Conservation (phyloP, 768 basidiomycete genomes). For the Sporobolomyces roseus region DNA sequence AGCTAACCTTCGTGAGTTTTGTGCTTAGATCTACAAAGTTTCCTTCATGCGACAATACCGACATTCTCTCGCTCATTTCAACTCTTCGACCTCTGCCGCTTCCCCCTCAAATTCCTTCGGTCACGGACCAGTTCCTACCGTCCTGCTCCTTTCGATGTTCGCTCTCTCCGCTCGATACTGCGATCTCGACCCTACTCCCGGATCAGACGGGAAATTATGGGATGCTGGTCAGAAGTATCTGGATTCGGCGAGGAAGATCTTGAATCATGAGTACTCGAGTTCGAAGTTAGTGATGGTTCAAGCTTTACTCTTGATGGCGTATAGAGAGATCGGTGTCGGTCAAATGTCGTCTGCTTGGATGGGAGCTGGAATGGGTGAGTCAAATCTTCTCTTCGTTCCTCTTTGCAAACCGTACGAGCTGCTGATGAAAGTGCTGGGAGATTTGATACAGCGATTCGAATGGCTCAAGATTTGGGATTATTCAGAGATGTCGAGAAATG, state of each 20-base stretch:
- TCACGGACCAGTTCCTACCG: conserved; percentile 51
- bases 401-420: background rate
- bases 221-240: conserved; percentile 43
- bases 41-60: conserved; percentile 43
- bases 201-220: conserved; percentile 43
- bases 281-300: conserved; percentile 72
- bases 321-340: conserved; percentile 77
- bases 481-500: conserved; percentile 45
- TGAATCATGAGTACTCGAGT: conserved; percentile 61
- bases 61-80: conserved; percentile 34
- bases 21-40: conserved; percentile 34
- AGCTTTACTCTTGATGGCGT: conserved; percentile 73
- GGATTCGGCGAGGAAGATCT: conserved; percentile 39
- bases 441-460: conserved; percentile 69
- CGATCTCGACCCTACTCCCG: conserved; percentile 30
- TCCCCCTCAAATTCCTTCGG: conserved; percentile 26
- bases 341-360: conserved; percentile 86
- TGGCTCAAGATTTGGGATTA: conserved; percentile 53
- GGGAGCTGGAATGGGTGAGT: conserved; percentile 64
- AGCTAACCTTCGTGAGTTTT: background rate
- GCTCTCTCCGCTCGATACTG: conserved; percentile 72
- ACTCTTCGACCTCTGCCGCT: conserved; percentile 9
- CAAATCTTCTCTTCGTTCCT: background rate
- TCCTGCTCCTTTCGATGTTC: conserved; percentile 78
- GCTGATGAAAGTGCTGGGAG: too few species aligned